Percentiles rank a stretch among this genome's conserved stretches.
These are phyloP conservation scores for Magnaporthiopsis incrustans DNA, from an alignment of 2,329 filamentous ascomycete genomes.

Conservation along the genomic window DNA sequence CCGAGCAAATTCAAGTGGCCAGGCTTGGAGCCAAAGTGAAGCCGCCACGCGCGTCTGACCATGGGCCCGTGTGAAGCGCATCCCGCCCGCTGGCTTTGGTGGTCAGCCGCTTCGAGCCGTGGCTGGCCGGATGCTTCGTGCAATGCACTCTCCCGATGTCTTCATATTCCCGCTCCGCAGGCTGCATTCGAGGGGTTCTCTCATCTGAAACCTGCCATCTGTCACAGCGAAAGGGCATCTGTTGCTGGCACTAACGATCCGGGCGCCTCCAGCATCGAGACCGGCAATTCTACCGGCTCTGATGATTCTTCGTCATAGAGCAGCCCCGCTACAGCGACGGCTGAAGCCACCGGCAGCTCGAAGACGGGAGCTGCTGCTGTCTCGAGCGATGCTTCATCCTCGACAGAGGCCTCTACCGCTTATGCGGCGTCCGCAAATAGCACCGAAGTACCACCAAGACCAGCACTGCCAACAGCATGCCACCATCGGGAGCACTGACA, in stretches of 20 bases:
- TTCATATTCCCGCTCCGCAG: not conserved
- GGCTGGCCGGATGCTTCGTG: not conserved
- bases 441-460: not conserved
- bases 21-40: not conserved
- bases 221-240: not conserved
- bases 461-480: too few species aligned
- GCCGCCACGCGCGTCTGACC: not conserved
- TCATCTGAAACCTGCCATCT: not conserved
- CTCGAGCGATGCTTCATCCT: too few species aligned
- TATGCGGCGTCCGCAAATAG: too few species aligned
- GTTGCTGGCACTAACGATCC: too few species aligned
- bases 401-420: too few species aligned
- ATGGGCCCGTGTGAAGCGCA: not conserved
- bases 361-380: not conserved
- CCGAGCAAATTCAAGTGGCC: not conserved
- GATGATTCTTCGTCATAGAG: not conserved
- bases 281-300: too few species aligned
- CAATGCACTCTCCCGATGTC: not conserved
- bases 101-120: not conserved
- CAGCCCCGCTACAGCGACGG: too few species aligned
- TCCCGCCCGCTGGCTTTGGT: not conserved
- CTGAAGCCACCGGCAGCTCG: not conserved
- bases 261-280: too few species aligned
- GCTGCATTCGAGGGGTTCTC: not conserved
- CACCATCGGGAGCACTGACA: not conserved